Conservation (phyloP, 2,329 filamentous ascomycete genomes). For the Orbilia javanica region DNA sequence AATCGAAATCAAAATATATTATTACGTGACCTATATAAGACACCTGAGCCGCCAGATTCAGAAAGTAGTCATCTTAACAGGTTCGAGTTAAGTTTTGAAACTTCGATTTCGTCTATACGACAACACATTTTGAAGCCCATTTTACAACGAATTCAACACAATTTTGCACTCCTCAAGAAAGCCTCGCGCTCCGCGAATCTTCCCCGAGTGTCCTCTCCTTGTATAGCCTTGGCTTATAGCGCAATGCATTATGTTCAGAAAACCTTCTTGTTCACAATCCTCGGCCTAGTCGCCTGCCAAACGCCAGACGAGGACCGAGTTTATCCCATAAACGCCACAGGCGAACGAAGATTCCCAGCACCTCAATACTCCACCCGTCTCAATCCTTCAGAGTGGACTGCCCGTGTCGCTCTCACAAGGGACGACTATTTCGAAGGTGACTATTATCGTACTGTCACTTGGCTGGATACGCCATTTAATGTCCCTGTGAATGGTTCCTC, state of each 20-base stretch:
- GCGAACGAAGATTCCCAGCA: constrained; percentile 33
- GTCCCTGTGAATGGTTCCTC: constrained; percentile 37
- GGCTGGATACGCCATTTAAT: constrained; percentile 33
- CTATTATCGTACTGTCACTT: constrained; percentile 28
- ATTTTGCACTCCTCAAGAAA: background rate
- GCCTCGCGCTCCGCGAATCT: background rate
- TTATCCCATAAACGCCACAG: constrained; percentile 41
- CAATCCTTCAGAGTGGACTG: constrained; percentile 37
- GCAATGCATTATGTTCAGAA: background rate
- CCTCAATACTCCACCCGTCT: constrained; percentile 12
- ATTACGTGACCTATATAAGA: constrained; percentile 8
- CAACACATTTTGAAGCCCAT: background rate
- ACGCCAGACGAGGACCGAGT: background rate
- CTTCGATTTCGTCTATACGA: background rate
- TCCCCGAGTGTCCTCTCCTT: background rate
- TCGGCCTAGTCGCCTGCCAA: background rate
- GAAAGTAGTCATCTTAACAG: background rate
- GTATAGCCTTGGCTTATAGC: background rate
- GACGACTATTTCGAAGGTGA: constrained; percentile 19
- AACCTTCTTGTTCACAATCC: background rate
- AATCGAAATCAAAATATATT: background rate
- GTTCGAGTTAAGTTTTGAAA: background rate
- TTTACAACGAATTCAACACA: constrained; percentile 29
- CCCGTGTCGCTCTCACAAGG: constrained; percentile 27
- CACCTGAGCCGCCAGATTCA: constrained; percentile 15